phyloP scores from a whole-genome alignment of 495 filamentous ascomycete species.

The Hypoxylon fuscum region DNA sequence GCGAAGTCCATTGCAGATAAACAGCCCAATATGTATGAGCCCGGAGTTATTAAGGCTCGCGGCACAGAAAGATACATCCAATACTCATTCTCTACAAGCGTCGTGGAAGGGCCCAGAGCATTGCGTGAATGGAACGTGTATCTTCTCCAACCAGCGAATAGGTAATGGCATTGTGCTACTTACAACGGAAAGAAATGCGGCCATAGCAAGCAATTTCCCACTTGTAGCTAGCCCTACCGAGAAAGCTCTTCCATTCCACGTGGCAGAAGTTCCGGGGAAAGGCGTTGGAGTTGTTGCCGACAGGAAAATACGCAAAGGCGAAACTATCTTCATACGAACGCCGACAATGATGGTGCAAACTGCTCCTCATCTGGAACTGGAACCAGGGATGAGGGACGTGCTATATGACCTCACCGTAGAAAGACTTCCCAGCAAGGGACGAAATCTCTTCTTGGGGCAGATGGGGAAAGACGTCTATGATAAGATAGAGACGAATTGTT shows the following conservation, averaged over 20 bases:
- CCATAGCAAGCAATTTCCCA: constrained; percentile 32
- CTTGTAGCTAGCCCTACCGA: constrained; percentile 13
- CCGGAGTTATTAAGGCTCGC: not conserved
- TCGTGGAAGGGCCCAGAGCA: constrained; percentile 49
- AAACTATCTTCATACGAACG: constrained; percentile 47
- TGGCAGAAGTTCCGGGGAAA: constrained; percentile 46
- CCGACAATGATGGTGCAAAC: constrained; percentile 47
- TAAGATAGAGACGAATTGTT: constrained; percentile 53
- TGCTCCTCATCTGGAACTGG: constrained; percentile 40
- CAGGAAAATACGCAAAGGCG: constrained; percentile 48
- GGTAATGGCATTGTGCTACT: constrained; percentile 47
- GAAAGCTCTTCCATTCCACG: constrained; percentile 39
- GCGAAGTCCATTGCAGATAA: constrained; percentile 5
- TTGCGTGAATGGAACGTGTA: constrained; percentile 50
- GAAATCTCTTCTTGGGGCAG: constrained; percentile 45
- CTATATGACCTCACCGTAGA: constrained; percentile 46
- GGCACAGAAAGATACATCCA: not conserved
- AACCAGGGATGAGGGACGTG: constrained; percentile 17
- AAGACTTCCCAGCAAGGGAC: constrained; percentile 35
- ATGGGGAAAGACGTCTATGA: constrained; percentile 42
- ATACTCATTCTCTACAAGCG: not conserved
- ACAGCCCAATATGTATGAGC: not conserved
- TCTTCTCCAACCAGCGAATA: constrained; percentile 42
- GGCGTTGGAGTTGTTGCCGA: constrained; percentile 53
- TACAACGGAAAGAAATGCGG: constrained; percentile 43